Percentiles rank a stretch among this genome's conserved stretches.
Conservation (phyloP, 805 yeast genomes). For the Danielia reshetovae region DNA sequence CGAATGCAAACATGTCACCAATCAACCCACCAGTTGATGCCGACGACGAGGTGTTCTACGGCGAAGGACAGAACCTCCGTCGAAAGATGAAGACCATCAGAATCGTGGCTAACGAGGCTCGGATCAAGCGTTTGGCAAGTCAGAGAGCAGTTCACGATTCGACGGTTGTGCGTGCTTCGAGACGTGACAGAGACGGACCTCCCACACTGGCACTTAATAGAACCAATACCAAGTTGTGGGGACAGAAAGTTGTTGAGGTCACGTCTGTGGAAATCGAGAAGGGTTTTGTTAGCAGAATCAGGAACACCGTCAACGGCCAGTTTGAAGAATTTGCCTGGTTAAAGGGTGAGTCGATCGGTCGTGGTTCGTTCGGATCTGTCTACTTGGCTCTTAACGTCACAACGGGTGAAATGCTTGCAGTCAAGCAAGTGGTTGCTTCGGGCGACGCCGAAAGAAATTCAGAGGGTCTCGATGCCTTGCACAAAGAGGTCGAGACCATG, state of each 20-base stretch:
- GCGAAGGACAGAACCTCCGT: conserved; percentile 39
- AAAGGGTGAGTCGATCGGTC: conserved; percentile 93
- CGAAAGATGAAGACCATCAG: conserved; percentile 87
- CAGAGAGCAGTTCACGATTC: conserved; percentile 9
- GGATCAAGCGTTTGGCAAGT: conserved; percentile 31
- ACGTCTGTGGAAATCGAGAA: conserved; percentile 64
- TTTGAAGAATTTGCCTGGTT: conserved; percentile 94
- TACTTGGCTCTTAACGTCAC: conserved; percentile 89
- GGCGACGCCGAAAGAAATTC: conserved; percentile 25
- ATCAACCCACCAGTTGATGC: conserved; percentile 21
- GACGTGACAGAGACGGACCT: neutral
- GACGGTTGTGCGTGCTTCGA: conserved; percentile 1
- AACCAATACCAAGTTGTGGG: conserved; percentile 94
- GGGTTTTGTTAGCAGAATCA: conserved; percentile 62
- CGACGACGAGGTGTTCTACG: conserved; percentile 34
- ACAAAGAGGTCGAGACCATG: conserved; percentile 88
- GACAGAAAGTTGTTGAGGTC: conserved; percentile 86
- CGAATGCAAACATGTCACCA: conserved; percentile 41
- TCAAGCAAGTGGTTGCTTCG: conserved; percentile 83
- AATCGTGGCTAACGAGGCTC: conserved; percentile 88
- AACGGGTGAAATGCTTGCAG: conserved; percentile 98
- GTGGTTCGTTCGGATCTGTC: conserved; percentile 95
- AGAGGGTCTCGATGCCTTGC: conserved; percentile 76
- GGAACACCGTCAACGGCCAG: conserved; percentile 58
- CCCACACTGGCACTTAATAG: conserved; percentile 45